A percentile compares a stretch with the other conserved stretches of the same genome.
Evolutionary conservation across 177 flowering plant genomes (phyloP).

Genomic region (Vitis hybrid): DNA sequence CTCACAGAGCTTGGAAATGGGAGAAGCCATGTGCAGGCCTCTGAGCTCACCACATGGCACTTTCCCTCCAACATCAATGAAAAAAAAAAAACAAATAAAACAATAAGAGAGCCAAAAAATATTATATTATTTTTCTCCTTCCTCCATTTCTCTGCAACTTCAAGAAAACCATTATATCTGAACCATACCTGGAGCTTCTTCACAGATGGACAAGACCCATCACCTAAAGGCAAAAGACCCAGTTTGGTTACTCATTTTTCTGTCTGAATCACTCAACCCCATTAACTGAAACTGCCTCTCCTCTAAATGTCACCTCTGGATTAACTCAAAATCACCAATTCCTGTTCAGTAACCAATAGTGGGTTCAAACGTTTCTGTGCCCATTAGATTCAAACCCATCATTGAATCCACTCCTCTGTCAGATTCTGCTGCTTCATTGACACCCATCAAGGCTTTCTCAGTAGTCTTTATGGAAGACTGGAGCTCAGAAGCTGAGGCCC

Average conservation of each 20-base stretch:
- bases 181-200: not conserved
- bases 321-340: too few relatives aligned
- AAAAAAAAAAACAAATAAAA: not conserved
- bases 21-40: constrained; percentile 69
- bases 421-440: too few relatives aligned
- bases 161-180: constrained; percentile 7
- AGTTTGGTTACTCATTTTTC: not conserved
- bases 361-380: too few relatives aligned
- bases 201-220: not conserved
- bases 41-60: constrained; percentile 77
- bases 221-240: not conserved
- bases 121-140: constrained; percentile 4
- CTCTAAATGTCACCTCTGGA: not conserved
- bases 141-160: constrained; percentile 19
- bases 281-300: not conserved
- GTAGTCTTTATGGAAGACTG: too few relatives aligned
- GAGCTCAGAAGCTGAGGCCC: too few relatives aligned
- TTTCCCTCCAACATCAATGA: constrained; percentile 27
- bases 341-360: too few relatives aligned
- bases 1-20: constrained; percentile 48
- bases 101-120: not conserved
- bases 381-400: too few relatives aligned
- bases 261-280: not conserved
- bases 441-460: too few relatives aligned
- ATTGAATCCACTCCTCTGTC: too few relatives aligned